Evolutionary conservation across 805 yeast genomes (phyloP), one percentile per base, ranked within the genome.

Genomic region (Soucietia sequanensis): DNA sequence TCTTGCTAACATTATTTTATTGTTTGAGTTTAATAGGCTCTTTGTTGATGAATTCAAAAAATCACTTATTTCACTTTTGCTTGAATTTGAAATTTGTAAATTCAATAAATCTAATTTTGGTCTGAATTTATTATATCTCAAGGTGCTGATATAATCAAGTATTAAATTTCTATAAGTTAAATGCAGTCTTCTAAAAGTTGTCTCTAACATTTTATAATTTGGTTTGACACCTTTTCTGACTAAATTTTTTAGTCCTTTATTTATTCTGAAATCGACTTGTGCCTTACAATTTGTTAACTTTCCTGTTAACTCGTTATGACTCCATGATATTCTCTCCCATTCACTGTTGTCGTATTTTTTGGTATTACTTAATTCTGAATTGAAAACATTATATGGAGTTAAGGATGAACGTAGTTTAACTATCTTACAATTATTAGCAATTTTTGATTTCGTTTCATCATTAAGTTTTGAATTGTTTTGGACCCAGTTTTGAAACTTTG

Each of bases 171-270:
- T 17, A 42, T 42, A 20, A 35, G 42, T 36, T 13, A 38, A 22
- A 26, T 54, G 54, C 46, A 56, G 54, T 21, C 55, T 44, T 19
- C 49, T 41, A 33, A 62, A 58, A 0, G 71, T 62, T 25, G 50
- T 56, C 29, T 56, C 56, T 5, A 68, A 38, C n/a, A 65, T 33
- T 11, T 36, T 34, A 30, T 46, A 44, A 37, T 67, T 70, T 0
- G 72, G 72, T 18, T 53, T 45, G 6, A 67, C 54, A 0, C 72
- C 72, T 33, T 47, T 50, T n/a, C 57, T 40, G 18, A 64, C 34
- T 6, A 67, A 35, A 11, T 57, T 63, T 6, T 40, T 42, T 28
- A 67, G 60, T 15, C 72, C 73, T 29, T 50, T 44, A 15, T 50
- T 47, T 22, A 58, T 41, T 22, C 70, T 39, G 35, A 52, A 63